Evolutionary conservation across 1,284 basidiomycete species (phyloP).

Genomic region (Athelia sp.): DNA sequence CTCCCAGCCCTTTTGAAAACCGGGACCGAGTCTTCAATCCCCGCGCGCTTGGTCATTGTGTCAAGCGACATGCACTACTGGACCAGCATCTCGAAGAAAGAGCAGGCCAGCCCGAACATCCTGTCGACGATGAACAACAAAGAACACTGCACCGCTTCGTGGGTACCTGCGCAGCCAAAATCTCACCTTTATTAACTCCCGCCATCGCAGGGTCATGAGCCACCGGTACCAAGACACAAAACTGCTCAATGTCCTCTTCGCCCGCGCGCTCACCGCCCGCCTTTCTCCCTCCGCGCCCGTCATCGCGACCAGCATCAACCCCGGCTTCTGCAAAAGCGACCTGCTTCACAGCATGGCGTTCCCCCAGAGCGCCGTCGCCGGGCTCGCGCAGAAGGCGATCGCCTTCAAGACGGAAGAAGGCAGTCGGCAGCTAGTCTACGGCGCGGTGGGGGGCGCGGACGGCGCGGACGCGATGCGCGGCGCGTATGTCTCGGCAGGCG

Average conservation of each 20-base stretch:
- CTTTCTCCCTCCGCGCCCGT: conserved; percentile 27
- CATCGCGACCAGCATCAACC: conserved; percentile 28
- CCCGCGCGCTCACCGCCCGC: conserved; percentile 31
- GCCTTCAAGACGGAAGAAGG: conserved; percentile 3
- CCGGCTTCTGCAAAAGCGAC: conserved; percentile 43
- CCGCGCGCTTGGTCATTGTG: conserved; percentile 32
- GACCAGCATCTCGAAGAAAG: conserved; percentile 17
- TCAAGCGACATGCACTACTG: conserved; percentile 32
- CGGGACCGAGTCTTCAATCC: conserved; percentile 17
- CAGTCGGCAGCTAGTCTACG: conserved; percentile 3
- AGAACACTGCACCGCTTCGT: conserved; percentile 23
- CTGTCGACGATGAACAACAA: conserved; percentile 23
- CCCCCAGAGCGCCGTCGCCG: not conserved
- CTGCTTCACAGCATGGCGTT: conserved; percentile 23
- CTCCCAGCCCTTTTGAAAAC: conserved; percentile 37
- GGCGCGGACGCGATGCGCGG: not conserved
- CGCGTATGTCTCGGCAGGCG: not conserved
- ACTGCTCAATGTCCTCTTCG: conserved; percentile 37
- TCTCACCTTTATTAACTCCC: conserved; percentile 8
- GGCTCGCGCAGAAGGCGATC: not conserved
- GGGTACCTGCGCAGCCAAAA: conserved; percentile 6
- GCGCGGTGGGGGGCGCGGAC: conserved; percentile 2
- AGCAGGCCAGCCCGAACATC: conserved; percentile 21
- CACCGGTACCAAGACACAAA: conserved; percentile 27
- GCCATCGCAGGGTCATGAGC: conserved; percentile 13